phyloP scores from a whole-genome alignment of 352 stramenopile genomes.

The Thalassiosira sp. region DNA sequence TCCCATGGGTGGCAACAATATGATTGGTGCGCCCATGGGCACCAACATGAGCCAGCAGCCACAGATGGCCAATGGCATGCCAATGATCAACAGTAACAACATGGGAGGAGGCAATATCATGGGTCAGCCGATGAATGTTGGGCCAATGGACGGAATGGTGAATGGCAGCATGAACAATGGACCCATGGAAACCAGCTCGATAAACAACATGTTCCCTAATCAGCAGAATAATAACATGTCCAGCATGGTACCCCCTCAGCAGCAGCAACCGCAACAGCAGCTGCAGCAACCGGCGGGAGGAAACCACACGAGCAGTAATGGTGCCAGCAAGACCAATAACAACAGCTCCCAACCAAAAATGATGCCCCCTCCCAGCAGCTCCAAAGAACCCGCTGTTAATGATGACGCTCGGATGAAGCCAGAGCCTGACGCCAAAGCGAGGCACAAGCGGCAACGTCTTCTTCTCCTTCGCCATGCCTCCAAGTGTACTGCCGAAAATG shows the following conservation, averaged over 20 bases:
- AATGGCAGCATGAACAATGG: constrained; percentile 14
- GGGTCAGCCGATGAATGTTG: constrained; percentile 23
- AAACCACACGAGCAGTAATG: constrained; percentile 11
- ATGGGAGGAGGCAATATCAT: constrained; percentile 11
- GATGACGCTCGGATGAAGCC: constrained; percentile 46
- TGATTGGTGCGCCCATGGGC: no score
- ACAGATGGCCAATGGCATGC: no score
- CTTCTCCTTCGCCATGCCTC: constrained; percentile 96
- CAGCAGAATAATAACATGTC: constrained; percentile 24
- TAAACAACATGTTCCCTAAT: constrained; percentile 21
- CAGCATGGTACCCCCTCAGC: constrained; percentile 1
- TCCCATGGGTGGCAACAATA: no score
- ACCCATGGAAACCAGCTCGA: constrained; percentile 6
- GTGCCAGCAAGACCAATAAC: constrained; percentile 1
- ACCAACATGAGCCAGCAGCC: no score
- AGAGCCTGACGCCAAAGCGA: constrained; percentile 88
- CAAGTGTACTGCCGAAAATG: constrained; percentile 93
- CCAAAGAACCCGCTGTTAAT: constrained; percentile 1
- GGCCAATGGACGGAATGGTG: constrained; percentile 16
- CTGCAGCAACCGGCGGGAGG: neutral
- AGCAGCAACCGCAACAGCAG: constrained; percentile 8
- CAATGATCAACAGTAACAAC: no score
- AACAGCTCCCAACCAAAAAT: constrained; percentile 10
- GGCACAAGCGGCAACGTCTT: constrained; percentile 97
- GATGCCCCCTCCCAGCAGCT: constrained; percentile 7